Conservation (phyloP, 2,329 filamentous ascomycete species). For the Aspergillus sclerotialis region DNA sequence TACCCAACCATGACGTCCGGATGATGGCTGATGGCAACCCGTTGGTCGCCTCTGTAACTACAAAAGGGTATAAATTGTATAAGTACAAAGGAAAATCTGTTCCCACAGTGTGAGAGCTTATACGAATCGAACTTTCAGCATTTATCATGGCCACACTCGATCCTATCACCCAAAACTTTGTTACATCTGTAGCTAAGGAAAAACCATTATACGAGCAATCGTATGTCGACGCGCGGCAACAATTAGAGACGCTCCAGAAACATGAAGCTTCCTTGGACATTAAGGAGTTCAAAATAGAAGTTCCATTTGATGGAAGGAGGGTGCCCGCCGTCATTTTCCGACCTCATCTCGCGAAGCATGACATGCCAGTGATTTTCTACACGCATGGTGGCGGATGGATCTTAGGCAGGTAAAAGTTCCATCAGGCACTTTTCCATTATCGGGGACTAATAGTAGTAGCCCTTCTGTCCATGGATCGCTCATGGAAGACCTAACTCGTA, state of each 20-base stretch:
- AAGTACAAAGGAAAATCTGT: too few species aligned
- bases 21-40: too few species aligned
- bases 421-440: neutral
- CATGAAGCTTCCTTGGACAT: conserved; percentile 3
- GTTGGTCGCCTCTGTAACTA: too few species aligned
- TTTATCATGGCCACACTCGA: conserved; percentile 3
- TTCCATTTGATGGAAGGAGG: conserved; percentile 1
- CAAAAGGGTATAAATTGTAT: too few species aligned
- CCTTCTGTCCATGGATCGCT: neutral
- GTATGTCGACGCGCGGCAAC: conserved; percentile 1
- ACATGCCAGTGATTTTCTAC: conserved; percentile 7
- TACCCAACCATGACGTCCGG: too few species aligned
- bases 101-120: too few species aligned
- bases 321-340: conserved; percentile 3
- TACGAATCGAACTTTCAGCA: too few species aligned
- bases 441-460: neutral
- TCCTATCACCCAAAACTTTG: conserved; percentile 1
- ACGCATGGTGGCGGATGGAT: conserved; percentile 10
- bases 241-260: conserved; percentile 3
- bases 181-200: conserved; percentile 1
- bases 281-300: neutral
- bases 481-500: neutral
- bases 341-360: neutral
- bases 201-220: conserved; percentile 3
- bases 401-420: conserved; percentile 5